A percentile compares a stretch with the other conserved stretches of the same genome.
These are phyloP conservation scores for Penicillium polonicum DNA, from an alignment of 2,329 filamentous ascomycete species.

Conservation along the genomic window DNA sequence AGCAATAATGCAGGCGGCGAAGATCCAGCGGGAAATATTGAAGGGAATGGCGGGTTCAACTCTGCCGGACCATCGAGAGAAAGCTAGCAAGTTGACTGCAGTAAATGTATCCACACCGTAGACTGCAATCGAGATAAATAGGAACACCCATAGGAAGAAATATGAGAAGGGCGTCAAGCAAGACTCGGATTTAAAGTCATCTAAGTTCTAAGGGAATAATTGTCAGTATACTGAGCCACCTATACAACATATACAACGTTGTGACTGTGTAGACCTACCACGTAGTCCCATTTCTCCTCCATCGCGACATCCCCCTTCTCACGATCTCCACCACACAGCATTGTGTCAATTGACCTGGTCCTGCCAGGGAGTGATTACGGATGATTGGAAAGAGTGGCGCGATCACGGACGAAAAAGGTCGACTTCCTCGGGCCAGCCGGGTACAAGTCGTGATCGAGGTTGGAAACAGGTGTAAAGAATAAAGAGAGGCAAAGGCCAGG, in stretches of 20 bases:
- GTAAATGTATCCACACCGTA: slow-evolving; percentile 92
- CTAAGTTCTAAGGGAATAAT: slow-evolving; percentile 47
- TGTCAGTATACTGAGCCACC: background rate
- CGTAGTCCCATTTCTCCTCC: slow-evolving; percentile 94
- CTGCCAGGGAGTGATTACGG: slow-evolving; percentile 27
- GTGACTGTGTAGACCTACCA: slow-evolving; percentile 55
- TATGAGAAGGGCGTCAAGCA: slow-evolving; percentile 79
- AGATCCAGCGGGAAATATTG: slow-evolving; percentile 87
- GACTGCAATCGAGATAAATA: slow-evolving; percentile 75
- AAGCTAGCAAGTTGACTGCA: slow-evolving; percentile 83
- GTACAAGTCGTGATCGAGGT: slow-evolving; percentile 27
- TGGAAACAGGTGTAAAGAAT: background rate
- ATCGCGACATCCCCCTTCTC: slow-evolving; percentile 66
- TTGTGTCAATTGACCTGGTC: slow-evolving; percentile 43
- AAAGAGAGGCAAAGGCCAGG: background rate
- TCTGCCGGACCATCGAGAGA: slow-evolving; percentile 83
- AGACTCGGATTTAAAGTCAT: slow-evolving; percentile 81
- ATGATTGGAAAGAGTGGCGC: slow-evolving; percentile 7
- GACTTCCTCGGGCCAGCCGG: slow-evolving; percentile 40
- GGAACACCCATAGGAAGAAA: slow-evolving; percentile 76
- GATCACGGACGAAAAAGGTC: slow-evolving; percentile 2
- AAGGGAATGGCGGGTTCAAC: slow-evolving; percentile 77
- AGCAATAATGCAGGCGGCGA: slow-evolving; percentile 84
- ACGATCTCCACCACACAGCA: slow-evolving; percentile 65
- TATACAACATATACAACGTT: no score